Base-by-base conservation (phyloP, 768 basidiomycete genomes). In the Leccinum ochraceum region DNA sequence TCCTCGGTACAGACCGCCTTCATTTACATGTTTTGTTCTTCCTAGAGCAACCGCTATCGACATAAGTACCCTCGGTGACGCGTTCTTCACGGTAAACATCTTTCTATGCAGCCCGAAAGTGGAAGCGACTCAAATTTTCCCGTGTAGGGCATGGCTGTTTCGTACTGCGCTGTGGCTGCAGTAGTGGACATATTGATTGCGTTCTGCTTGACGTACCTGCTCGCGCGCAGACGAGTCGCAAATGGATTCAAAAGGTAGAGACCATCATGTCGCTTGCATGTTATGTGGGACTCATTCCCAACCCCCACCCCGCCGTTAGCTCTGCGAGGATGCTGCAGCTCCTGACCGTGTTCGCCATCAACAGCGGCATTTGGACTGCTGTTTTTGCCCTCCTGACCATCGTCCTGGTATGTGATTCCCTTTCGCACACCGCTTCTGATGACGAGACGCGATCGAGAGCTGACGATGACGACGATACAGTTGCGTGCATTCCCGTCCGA, bases 271-370 rank as follows among this genome's bases (percentile, higher is more conserved):
- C 22, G 48, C 6, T 54, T 16, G 10, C 54, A 48, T 24, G 7
- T 26, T 5, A 4, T 7, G 16, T 32, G 4, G 5, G 5, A 14
- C 24, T 56, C 4, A 50, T 55, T 22, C 11, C 7, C 26, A 50
- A 24, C 49, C 26, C 46, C 16, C 24, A 50, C 20, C 3, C 11
- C 13, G 6, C 11, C 9, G 10, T 20, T 28, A 59, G 59, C 6
- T 50, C 59, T 39, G 59, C 59, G 20, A 56, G 34, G 48, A 36
- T 56, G 26, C 28, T 56, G 24, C 59, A 60, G 32, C 48, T 60
- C 37, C 54, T 60, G 36, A 42, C 59, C 1, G 59, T 60, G 28
- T 60, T 60, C 30, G 59, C 48, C 20, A 50, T 60, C 36, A 60
- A 60, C 13, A 58, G 57, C 17, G 58, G 53, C 39, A 54, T 54